Base-by-base conservation (phyloP, 768 basidiomycete species). In the Auricularia cornea region DNA sequence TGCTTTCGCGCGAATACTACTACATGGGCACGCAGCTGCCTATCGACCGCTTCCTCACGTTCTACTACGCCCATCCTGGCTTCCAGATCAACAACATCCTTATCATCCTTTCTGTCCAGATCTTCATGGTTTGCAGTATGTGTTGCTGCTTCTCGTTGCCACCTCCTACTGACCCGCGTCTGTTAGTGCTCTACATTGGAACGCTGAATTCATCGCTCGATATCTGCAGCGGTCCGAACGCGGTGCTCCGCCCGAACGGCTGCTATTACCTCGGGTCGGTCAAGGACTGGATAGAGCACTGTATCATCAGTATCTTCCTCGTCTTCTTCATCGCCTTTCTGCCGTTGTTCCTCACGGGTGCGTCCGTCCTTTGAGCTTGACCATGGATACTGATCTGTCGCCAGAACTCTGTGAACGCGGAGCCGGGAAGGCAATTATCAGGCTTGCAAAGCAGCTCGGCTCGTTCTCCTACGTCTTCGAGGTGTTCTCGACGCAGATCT, bases 71-170 rank as follows among this genome's bases (percentile, higher is more conserved):
- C 62, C 97, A 99, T 77, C 96, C 97, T 62, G 97, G 93, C 71
- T 99, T 99, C 88, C 97, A 99, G 74, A 86, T 99, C 81, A 99
- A 99, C 83, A 98, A 99, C 73, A 98, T 98, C 70, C 80, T 99
- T 72, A 95, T 99, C 78, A 98, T 99, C 69, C 89, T 93, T 75
- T 98, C 97, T 29, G 93, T 99, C 61, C 94, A 97, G 73, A 83
- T 96, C 62, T 98, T 99, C 82, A 97, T 98, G 93, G 79, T 98
- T 62, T 93, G 93, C 23, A 71, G 92, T 94, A 71, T 75, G 92
- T 86, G 10, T 18, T 59, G 44, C 61, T 29, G 51, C 63, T 29
- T 29, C 14, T 1, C 64, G 33, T 31, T 62, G 30, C 35, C 48
- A n/a, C 14, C 29, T 57, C 35, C 18, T 57, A 33, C 30, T 61